A percentile compares a stretch with the other conserved stretches of the same genome.
phyloP scores from a whole-genome alignment of 1,284 basidiomycete species.

The Cutaneotrichosporon cavernicola region DNA sequence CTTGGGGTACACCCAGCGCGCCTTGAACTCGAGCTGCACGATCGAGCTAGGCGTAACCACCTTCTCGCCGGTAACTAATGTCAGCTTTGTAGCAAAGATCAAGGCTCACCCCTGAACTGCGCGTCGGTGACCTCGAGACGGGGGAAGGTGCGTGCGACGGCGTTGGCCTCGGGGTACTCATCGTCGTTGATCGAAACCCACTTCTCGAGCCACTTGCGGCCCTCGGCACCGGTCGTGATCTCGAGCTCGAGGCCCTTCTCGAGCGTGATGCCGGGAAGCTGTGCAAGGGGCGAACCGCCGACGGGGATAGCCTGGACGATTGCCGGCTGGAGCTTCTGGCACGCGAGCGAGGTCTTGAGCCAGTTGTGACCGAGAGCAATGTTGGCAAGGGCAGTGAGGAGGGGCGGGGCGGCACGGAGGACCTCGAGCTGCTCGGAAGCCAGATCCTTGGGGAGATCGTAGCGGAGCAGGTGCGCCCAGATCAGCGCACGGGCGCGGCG shows the following conservation, averaged over 20 bases:
- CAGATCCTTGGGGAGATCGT: constrained; percentile 64
- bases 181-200: constrained; percentile 58
- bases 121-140: constrained; percentile 79
- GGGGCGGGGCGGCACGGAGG: constrained; percentile 67
- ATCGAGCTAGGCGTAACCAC: constrained; percentile 85
- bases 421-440: constrained; percentile 68
- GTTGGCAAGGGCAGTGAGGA: constrained; percentile 78
- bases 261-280: constrained; percentile 68
- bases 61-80: constrained; percentile 82
- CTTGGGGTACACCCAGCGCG: constrained; percentile 42
- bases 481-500: constrained; percentile 69
- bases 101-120: constrained; percentile 73
- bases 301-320: constrained; percentile 81
- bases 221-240: constrained; percentile 55
- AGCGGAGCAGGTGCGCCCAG: constrained; percentile 80
- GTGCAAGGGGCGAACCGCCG: constrained; percentile 60
- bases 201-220: constrained; percentile 59
- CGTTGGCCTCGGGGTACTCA: constrained; percentile 63
- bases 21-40: constrained; percentile 80
- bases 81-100: not conserved
- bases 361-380: constrained; percentile 86
- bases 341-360: constrained; percentile 75
- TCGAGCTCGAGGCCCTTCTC: constrained; percentile 57
- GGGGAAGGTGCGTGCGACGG: constrained; percentile 70
- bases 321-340: constrained; percentile 80